Conservation (phyloP, 2,329 filamentous ascomycete genomes). For the Thermomyces lanuginosus region DNA sequence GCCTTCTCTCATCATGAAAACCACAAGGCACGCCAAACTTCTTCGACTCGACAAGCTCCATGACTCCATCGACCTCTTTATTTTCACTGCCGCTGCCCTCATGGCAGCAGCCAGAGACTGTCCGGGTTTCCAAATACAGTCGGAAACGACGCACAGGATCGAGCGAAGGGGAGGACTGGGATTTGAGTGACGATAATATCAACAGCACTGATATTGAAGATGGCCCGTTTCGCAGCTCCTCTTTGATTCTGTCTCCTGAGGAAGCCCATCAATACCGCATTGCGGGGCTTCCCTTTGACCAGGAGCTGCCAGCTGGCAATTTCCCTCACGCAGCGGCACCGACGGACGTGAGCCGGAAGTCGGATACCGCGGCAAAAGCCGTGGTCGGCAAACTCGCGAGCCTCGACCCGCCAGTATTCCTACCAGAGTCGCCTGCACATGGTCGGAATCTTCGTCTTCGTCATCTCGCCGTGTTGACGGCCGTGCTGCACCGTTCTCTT, state of each 20-base stretch:
- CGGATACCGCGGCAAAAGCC: slow-evolving; percentile 6
- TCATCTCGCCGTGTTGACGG: slow-evolving; percentile 51
- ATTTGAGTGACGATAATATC: not conserved
- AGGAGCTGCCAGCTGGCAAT: slow-evolving; percentile 22
- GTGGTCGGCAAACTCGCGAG: slow-evolving; percentile 15
- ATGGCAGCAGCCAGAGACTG: slow-evolving; percentile 6
- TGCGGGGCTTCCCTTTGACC: slow-evolving; percentile 9
- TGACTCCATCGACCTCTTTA: no score
- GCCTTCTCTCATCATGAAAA: no score
- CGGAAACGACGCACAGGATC: slow-evolving; percentile 4
- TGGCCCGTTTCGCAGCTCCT: slow-evolving; percentile 3
- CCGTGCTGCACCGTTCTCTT: slow-evolving; percentile 57
- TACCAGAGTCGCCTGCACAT: slow-evolving; percentile 16
- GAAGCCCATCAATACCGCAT: slow-evolving; percentile 8
- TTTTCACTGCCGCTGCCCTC: slow-evolving; percentile 6
- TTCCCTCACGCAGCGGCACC: slow-evolving; percentile 26
- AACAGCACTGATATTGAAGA: slow-evolving; percentile 5
- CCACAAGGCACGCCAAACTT: no score
- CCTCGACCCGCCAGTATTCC: slow-evolving; percentile 19
- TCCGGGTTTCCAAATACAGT: slow-evolving; percentile 4
- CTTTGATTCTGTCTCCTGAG: slow-evolving; percentile 9
- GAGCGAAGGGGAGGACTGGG: slow-evolving; percentile 4
- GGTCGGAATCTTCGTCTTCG: slow-evolving; percentile 25
- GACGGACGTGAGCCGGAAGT: slow-evolving; percentile 7
- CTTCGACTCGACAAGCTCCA: no score